Base-by-base conservation (phyloP, 2,329 filamentous ascomycete species). In the Dothideomycetidae sp. region DNA sequence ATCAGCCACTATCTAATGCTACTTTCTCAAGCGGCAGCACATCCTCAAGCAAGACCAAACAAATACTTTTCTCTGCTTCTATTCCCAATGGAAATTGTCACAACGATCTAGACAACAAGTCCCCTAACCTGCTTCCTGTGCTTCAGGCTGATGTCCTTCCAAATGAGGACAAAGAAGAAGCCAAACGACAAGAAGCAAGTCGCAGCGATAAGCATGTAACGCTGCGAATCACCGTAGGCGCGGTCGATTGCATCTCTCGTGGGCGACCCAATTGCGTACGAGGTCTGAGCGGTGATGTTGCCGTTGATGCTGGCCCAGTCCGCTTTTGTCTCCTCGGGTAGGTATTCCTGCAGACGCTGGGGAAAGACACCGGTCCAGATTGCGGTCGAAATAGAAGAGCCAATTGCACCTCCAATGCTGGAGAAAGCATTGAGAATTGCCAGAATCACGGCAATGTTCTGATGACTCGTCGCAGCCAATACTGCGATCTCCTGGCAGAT, bases 401-500 rank as follows among this genome's bases (percentile, higher is more conserved):
- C 50, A 23, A 52, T 51, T 10, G 50, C 47, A 9, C 49, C 49
- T 16, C 50, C 50, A 26, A 52, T 42, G 18, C 46, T 50, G 2
- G 51, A 48, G 29, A 54, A 53, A 9, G 60, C 46, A 13, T 42
- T 38, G 3, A 54, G 48, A 10, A 60, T 43, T 9, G 58, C 55
- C n/a, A 61, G 49, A 0, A 51, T 52, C 1, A 52, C 48, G 10
- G 59, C 56, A 12, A 57, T 48, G 34, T 56, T 50, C 37, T 48
- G 46, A 23, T 44, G 46, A n/a, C 49, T 49, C 2, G 46, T 45
- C 2, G 51, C 49, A 5, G 52, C 61, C 53, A 76, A 68, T 29
- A 75, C 65, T 4, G 71, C 69, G 45, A 78, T 67, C 42, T 77
- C 66, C 44, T 70, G 58, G 39, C 63, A 61, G 42, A 73, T 63